phyloP scores from a whole-genome alignment of 768 basidiomycete genomes.

The Lentinula boryana region DNA sequence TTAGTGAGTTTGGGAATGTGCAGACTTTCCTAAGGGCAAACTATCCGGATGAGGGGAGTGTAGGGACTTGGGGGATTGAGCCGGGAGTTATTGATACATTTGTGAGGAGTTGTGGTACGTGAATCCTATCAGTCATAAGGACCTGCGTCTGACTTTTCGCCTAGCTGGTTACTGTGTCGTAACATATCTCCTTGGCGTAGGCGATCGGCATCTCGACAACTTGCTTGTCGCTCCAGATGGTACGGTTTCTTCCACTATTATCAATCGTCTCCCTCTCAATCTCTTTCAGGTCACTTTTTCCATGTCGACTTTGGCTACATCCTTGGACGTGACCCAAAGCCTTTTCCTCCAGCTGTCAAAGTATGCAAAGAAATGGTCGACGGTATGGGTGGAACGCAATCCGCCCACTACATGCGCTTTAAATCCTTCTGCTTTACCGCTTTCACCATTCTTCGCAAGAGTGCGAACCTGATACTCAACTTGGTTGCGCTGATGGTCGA shows the following conservation, averaged over 20 bases:
- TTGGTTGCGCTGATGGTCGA: conserved; percentile 96
- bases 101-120: conserved; percentile 86
- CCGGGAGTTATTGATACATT: conserved; percentile 94
- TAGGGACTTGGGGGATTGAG: conserved; percentile 93
- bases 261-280: not conserved
- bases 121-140: conserved; percentile 21
- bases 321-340: conserved; percentile 94
- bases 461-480: conserved; percentile 95
- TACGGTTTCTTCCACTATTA: conserved; percentile 18
- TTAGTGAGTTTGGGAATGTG: conserved; percentile 84
- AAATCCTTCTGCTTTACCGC: conserved; percentile 97
- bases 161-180: conserved; percentile 97
- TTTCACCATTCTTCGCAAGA: conserved; percentile 93
- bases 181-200: conserved; percentile 93
- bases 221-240: conserved; percentile 90
- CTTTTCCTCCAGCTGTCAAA: conserved; percentile 96
- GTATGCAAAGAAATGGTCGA: conserved; percentile 99
- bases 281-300: conserved; percentile 80
- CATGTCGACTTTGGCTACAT: conserved; percentile 99
- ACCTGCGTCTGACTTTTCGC: conserved; percentile 8
- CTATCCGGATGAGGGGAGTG: conserved; percentile 91
- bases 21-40: conserved; percentile 83
- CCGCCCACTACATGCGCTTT: conserved; percentile 94
- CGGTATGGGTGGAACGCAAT: conserved; percentile 96
- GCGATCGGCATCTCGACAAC: conserved; percentile 96